Evolutionary conservation across 1,284 basidiomycete species (phyloP), one percentile per base, ranked within the genome.

Genomic region (Trametes polyzona): DNA sequence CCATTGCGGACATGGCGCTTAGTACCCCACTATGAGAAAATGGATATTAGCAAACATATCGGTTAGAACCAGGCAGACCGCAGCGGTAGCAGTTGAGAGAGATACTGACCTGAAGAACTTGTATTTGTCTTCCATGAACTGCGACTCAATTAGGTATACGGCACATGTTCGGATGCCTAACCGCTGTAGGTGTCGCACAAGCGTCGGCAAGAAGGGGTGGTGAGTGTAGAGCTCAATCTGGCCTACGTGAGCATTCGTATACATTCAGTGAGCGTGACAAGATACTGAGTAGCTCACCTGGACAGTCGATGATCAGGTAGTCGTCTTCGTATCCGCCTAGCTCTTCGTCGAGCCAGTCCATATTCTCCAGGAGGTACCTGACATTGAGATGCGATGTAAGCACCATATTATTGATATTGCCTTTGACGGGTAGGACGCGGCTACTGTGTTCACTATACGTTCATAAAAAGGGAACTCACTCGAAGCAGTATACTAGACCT

Each of bases 151-250:
- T 46, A 99, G 83, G 73, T 99, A 99, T 14, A 87, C 86, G 4
- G 90, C 92, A 62, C 88, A 92, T 32, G 86, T 87, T 56, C 93
- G 82, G 59, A 96, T 84, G 37, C 87, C 85, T 67, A 95, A 78
- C 67, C 88, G 77, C 70, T 81, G 76, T 41, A 94, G 72, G 70
- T 88, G 77, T 59, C 86, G 83, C 35, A 94, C 90, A 47, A 99
- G 86, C 5, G 88, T 87, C 1, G 96, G 95, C 42, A 99, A 86
- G 69, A 99, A 92, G 0, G 96, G 95, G 67, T 98, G 95, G 74
- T 99, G 97, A 0, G 97, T 99, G 75, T 99, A 99, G 10, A 99
- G 83, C 76, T 99, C 97, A 66, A 99, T 99, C 76, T 99, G 97
- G 35, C 95, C 93, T 33, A 26, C 23, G 23, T 26, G 17, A 36